Percentiles rank a stretch among this genome's conserved stretches.
phyloP scores from a whole-genome alignment of 345 rosid species.

The Microthlaspi erraticum region DNA sequence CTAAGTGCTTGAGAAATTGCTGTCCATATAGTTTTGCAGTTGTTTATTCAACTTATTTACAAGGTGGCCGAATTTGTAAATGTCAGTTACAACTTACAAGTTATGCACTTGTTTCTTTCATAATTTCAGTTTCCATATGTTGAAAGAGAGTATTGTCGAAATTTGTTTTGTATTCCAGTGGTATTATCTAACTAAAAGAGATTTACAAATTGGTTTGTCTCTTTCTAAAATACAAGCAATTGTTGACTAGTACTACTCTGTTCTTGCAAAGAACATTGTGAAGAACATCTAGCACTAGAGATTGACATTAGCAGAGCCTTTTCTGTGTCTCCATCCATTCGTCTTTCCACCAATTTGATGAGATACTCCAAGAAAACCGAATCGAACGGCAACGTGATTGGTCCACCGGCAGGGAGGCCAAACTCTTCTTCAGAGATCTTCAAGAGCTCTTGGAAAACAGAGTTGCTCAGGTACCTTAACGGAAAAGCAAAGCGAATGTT shows the following conservation, averaged over 20 bases:
- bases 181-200: neutral
- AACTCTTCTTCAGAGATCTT: constrained; percentile 51
- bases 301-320: constrained; percentile 39
- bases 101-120: too few species aligned
- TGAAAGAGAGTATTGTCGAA: too few species aligned
- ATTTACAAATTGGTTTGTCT: neutral
- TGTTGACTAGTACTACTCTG: neutral
- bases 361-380: constrained; percentile 37
- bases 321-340: constrained; percentile 41
- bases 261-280: neutral
- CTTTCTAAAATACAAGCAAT: neutral
- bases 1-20: too few species aligned
- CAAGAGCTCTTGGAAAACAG: constrained; percentile 44
- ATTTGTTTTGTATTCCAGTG: too few species aligned
- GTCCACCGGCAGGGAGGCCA: constrained; percentile 37
- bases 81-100: too few species aligned
- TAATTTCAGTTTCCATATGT: too few species aligned
- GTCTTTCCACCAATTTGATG: constrained; percentile 18
- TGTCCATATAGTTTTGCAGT: too few species aligned
- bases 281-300: constrained; percentile 17
- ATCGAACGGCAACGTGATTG: constrained; percentile 48
- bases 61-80: too few species aligned
- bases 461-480: too few species aligned
- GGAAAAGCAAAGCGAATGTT: constrained; percentile 34
- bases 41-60: too few species aligned